Evolutionary conservation across 1,139 yeast species (phyloP), one percentile per base, ranked within the genome.

Genomic region (Saccharomyces pastorianus): DNA sequence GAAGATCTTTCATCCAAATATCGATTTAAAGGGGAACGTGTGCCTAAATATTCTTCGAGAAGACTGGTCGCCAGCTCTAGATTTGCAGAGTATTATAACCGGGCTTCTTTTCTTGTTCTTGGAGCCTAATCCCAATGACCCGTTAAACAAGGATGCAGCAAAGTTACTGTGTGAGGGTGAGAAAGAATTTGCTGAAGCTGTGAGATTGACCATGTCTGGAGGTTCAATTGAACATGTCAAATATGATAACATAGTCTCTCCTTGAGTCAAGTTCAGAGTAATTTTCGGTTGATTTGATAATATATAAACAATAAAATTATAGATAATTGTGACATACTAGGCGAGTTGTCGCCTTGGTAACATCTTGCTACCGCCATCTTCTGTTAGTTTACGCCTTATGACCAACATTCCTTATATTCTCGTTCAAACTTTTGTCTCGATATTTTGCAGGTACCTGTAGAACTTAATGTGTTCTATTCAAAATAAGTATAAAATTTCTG

Each of bases 21-120:
- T 91, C 59, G 97, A 91, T 68, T 69, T 82, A 27, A 85, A 87
- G 50, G 99, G 99, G 1, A 91, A 90, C 65, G 88, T 93, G 27
- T 93, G 99, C 66, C 77, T 93, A 57, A 91, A 93, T 68, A 90
- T 93, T 48, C 75, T 93, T 57, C 75, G 98, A 60, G 96, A 90
- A 69, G 98, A 91, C 69, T 93, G 99, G 99, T 84, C 93, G 34
- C 98, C 99, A 0, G 96, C 90, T 1, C 76, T 93, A 61, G 88
- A 85, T 59, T 74, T 93, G 65, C 89, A 86, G 67, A 78, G 93
- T 5, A 83, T 93, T 25, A 76, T 91, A 60, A 85, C 91, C 51
- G 99, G 99, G 0, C 76, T 93, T 57, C 82, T 90, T 66, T 90
- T 86, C 66, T 76, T 93, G 60, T 89, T 93, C 64, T 74, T 89